A percentile compares a stretch with the other conserved stretches of the same genome.
These are phyloP conservation scores for Nicotiana otophora DNA, from an alignment of 257 asterid genomes.

Conservation along the genomic window DNA sequence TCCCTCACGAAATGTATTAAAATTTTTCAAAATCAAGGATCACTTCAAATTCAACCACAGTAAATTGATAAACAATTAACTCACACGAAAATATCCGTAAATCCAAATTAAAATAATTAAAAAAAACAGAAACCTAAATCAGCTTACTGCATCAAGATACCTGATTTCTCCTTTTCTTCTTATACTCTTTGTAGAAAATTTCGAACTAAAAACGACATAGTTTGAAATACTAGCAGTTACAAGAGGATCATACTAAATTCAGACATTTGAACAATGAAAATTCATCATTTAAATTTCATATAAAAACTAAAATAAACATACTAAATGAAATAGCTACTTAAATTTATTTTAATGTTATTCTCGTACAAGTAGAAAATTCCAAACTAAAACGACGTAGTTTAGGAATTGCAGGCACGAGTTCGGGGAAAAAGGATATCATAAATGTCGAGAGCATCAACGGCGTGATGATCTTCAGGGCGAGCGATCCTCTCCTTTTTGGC, in stretches of 20 bases:
- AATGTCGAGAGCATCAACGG: conserved; percentile 87
- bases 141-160: too few relatives aligned
- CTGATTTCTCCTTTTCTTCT: neutral
- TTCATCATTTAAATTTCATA: neutral
- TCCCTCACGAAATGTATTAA: conserved; percentile 65
- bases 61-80: neutral
- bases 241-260: neutral
- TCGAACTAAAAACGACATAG: neutral
- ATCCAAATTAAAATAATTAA: neutral
- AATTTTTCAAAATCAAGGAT: conserved; percentile 45
- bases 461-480: conserved; percentile 53
- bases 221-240: neutral
- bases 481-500: conserved; percentile 66
- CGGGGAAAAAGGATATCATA: conserved; percentile 70
- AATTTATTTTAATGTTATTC: neutral
- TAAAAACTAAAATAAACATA: neutral
- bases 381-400: neutral
- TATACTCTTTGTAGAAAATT: neutral
- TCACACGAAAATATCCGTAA: neutral
- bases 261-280: neutral
- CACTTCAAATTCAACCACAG: conserved; percentile 6
- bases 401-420: neutral
- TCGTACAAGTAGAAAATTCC: neutral
- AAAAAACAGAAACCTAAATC: neutral
- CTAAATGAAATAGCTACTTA: neutral